Conservation (phyloP, 2,329 filamentous ascomycete species). For the Trichoderma sp. region DNA sequence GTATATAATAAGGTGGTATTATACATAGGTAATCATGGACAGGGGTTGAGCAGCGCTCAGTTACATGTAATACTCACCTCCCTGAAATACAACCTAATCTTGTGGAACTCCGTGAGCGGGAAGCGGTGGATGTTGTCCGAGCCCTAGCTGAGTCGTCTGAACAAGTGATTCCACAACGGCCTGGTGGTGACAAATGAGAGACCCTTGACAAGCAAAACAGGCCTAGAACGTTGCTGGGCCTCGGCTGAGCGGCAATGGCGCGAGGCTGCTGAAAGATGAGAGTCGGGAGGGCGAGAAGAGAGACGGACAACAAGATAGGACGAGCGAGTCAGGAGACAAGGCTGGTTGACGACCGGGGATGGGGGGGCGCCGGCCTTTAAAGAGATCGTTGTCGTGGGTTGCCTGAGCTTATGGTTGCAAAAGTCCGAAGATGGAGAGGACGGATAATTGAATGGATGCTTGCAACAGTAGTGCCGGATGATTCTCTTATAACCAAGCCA, state of each 20-base stretch:
- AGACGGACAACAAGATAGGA: not conserved
- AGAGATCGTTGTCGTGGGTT: not conserved
- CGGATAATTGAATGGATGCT: not conserved
- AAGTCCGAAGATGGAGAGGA: not conserved
- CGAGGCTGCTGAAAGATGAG: not conserved
- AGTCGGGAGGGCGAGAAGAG: not conserved
- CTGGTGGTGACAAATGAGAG: not conserved
- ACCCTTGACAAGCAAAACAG: not conserved
- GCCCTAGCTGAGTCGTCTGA: not conserved
- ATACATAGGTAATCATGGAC: not conserved
- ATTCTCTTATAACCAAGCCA: not conserved
- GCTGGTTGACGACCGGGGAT: conserved; percentile 7
- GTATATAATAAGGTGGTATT: not conserved
- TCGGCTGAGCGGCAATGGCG: conserved; percentile 1
- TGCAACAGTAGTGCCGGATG: not conserved
- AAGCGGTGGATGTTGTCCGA: not conserved
- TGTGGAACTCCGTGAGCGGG: conserved; percentile 10
- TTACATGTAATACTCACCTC: conserved; percentile 4
- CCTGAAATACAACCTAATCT: conserved; percentile 11
- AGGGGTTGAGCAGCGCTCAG: not conserved
- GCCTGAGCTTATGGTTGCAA: not conserved
- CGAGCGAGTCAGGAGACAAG: conserved; percentile 14
- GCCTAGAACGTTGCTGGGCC: conserved; percentile 7
- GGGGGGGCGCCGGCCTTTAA: not conserved
- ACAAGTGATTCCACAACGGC: not conserved